phyloP scores from a whole-genome alignment of 2,329 filamentous ascomycete genomes.

The Tolypocladium pustulatum region DNA sequence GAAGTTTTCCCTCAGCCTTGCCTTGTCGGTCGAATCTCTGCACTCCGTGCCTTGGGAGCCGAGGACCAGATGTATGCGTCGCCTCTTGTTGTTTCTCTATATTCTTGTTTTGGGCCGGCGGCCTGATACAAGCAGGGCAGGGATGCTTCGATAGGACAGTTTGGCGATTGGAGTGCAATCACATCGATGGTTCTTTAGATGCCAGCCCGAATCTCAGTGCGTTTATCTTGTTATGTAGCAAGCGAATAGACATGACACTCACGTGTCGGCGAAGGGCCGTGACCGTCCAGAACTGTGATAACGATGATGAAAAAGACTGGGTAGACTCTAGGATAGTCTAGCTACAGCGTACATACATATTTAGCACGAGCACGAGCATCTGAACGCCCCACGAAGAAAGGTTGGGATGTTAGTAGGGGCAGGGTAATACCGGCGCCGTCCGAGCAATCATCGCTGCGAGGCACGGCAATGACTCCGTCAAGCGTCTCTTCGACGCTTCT shows the following conservation, averaged over 20 bases:
- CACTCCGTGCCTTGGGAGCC: neutral
- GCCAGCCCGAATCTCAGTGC: neutral
- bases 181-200: slow-evolving; percentile 20
- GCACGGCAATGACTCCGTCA: neutral
- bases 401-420: neutral
- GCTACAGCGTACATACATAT: neutral
- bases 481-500: neutral
- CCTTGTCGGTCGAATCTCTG: neutral
- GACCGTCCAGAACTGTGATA: neutral
- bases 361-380: neutral
- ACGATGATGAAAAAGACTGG: no score
- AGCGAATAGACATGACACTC: neutral
- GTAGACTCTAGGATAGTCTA: neutral
- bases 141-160: slow-evolving; percentile 36
- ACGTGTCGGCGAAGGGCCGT: neutral
- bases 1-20: neutral
- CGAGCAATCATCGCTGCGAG: neutral
- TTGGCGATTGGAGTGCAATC: slow-evolving; percentile 42
- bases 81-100: neutral
- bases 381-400: neutral
- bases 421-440: neutral
- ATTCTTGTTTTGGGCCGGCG: slow-evolving; percentile 14
- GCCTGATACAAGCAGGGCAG: slow-evolving; percentile 25
- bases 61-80: neutral
- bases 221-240: neutral